These are phyloP conservation scores for Hypocreales sp. DNA, from an alignment of 2,329 filamentous ascomycete species.

Conservation along the genomic window DNA sequence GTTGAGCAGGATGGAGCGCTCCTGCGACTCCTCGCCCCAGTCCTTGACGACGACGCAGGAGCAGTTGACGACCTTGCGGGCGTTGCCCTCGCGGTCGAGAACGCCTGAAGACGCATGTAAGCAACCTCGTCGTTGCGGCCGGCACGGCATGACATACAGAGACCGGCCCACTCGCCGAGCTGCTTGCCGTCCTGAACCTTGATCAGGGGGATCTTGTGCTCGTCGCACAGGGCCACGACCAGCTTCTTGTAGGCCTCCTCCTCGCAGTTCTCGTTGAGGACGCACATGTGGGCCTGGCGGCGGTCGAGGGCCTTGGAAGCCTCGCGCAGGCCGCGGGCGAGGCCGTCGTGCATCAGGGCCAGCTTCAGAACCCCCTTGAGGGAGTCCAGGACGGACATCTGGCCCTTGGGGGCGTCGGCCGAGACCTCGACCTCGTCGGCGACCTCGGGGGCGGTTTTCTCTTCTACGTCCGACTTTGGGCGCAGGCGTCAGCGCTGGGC, in stretches of 20 bases:
- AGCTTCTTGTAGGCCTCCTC: slow-evolving; percentile 99
- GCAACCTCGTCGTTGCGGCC: slow-evolving; percentile 5
- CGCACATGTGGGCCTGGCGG: slow-evolving; percentile 98
- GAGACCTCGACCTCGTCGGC: slow-evolving; percentile 87
- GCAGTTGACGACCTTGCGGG: slow-evolving; percentile 99
- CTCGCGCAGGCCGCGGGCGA: slow-evolving; percentile 95
- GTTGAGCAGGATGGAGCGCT: slow-evolving; percentile 98
- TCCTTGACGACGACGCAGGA: slow-evolving; percentile 99
- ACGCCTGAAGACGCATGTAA: slow-evolving; percentile 50
- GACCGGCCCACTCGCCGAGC: slow-evolving; percentile 98
- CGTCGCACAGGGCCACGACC: slow-evolving; percentile 92
- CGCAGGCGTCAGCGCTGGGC: no score
- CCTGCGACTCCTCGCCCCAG: slow-evolving; percentile 99
- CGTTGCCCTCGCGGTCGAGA: slow-evolving; percentile 97
- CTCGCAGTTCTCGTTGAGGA: slow-evolving; percentile 99
- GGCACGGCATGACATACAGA: no score
- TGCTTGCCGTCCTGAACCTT: slow-evolving; percentile 99
- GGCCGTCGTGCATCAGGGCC: slow-evolving; percentile 97
- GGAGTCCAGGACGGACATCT: slow-evolving; percentile 96
- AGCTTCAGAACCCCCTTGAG: slow-evolving; percentile 99
- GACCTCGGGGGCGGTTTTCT: slow-evolving; percentile 77
- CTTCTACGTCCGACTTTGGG: slow-evolving; percentile 96
- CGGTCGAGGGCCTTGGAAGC: slow-evolving; percentile 97
- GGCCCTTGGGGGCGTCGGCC: slow-evolving; percentile 78
- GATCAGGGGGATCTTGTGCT: slow-evolving; percentile 99